Evolutionary conservation across 805 yeast species (phyloP), one percentile per base, ranked within the genome.

Genomic region (Ogataea thermomethanolica): DNA sequence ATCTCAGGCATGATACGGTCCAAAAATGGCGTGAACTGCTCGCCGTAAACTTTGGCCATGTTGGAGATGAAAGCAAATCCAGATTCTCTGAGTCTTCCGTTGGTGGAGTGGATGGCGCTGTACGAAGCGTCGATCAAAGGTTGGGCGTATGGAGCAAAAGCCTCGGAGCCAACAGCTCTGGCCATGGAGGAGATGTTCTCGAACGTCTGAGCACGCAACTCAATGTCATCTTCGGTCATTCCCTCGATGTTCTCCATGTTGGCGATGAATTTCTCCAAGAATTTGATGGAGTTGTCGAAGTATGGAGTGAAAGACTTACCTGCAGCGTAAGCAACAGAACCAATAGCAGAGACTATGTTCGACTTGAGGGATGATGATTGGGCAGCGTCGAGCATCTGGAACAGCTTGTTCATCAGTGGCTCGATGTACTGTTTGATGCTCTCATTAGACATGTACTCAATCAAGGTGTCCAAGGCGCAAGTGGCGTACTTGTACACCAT

Each of bases 171-270:
- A 44, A 93, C 97, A 41, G 99, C 97, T 64, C 90, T 79, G 41
- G 95, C 97, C 84, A 93, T 81, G 11, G 96, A 84, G 32, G 96
- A 85, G 51, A 93, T 78, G 58, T 93, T 84, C 70, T 93, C 99
- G 52, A 93, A 82, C 39, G 97, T 87, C 61, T 81, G 75, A 25
- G 96, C 96, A 64, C 95, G 79, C 55, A 93, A 78, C 67, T 89
- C 96, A 50, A 87, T 80, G 57, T 89, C 95, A 47, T 86, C 95
- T 54, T 88, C 96, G 46, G 84, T 71, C 73, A 86, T 70, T 51
- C 89, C 95, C 50, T 83, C 89, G 42, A 79, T 70, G 46, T 73
- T 71, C 37, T 82, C 80, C 62, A 62, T 62, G 56, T 80, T 76
- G 49, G 81, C 75, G 54, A 90, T 79, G 61, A 80, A 91, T 46